phyloP scores from a whole-genome alignment of 192 early-diverging fungal genomes.

The Paraglomus occultum region DNA sequence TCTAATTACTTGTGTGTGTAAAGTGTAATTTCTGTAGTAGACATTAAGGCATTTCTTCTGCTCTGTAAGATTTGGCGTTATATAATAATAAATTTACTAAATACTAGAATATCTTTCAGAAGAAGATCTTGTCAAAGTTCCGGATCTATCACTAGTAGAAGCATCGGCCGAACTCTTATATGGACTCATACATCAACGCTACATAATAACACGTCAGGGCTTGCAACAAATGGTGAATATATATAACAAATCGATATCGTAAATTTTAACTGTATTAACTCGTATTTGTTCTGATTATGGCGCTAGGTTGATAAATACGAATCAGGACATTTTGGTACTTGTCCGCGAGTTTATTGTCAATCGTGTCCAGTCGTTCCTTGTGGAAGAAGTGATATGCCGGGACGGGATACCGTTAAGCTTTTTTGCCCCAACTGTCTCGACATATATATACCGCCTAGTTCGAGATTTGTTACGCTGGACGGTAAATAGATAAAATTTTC shows the following conservation, averaged over 20 bases:
- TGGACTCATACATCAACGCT: conserved; percentile 92
- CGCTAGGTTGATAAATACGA: conserved; percentile 67
- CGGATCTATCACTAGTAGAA: conserved; percentile 76
- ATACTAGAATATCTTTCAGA: conserved; percentile 30
- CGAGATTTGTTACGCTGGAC: conserved; percentile 65
- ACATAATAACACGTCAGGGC: conserved; percentile 83
- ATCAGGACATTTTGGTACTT: conserved; percentile 72
- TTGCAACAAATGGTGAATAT: conserved; percentile 73
- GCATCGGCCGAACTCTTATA: conserved; percentile 89
- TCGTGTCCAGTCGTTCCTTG: conserved; percentile 63
- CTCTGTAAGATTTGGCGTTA: conserved; percentile 5
- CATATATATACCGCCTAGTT: conserved; percentile 71
- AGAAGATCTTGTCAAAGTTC: conserved; percentile 56
- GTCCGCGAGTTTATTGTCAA: conserved; percentile 71
- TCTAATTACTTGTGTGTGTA: background rate
- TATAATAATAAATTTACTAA: background rate
- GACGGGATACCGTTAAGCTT: conserved; percentile 66
- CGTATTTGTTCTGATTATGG: conserved; percentile 46
- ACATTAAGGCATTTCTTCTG: background rate
- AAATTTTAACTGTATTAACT: background rate
- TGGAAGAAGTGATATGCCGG: conserved; percentile 67
- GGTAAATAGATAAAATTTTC: conserved; percentile 44
- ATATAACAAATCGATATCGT: background rate
- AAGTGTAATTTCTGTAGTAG: background rate
- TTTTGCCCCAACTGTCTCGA: conserved; percentile 82